A percentile compares a stretch with the other conserved stretches of the same genome.
Evolutionary conservation across 179 eudicot genomes (phyloP).

Genomic region (Patellifolia procumbens): DNA sequence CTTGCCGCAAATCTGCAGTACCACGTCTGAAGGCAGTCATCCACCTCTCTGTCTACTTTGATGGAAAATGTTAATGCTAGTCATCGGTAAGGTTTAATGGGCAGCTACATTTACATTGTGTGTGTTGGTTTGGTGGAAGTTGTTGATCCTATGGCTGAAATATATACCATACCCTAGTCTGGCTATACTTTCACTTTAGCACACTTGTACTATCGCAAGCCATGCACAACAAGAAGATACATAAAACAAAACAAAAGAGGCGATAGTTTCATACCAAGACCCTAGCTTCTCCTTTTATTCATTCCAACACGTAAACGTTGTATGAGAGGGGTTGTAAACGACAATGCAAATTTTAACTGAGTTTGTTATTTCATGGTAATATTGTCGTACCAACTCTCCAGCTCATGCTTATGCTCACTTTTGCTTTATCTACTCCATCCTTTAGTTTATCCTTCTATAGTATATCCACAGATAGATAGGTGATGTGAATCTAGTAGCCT

Average conservation of each 20-base stretch:
- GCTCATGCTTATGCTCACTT: too few relatives aligned
- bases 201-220: not conserved
- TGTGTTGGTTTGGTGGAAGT: not conserved
- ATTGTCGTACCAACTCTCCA: too few relatives aligned
- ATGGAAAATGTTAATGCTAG: too few relatives aligned
- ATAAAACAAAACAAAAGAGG: too few relatives aligned
- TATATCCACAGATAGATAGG: too few relatives aligned
- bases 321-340: not conserved
- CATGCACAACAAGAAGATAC: not conserved
- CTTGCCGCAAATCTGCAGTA: not conserved
- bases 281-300: not conserved
- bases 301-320: not conserved
- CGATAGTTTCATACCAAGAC: not conserved
- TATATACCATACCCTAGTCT: not conserved
- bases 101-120: not conserved
- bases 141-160: not conserved
- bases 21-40: not conserved
- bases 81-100: not conserved
- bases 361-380: too few relatives aligned
- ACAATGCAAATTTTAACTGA: too few relatives aligned
- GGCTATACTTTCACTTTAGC: not conserved
- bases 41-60: too few relatives aligned
- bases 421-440: too few relatives aligned
- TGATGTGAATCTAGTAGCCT: too few relatives aligned
- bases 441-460: too few relatives aligned